Base-by-base conservation (phyloP, 2,329 filamentous ascomycete species). In the Lojkania enalia region DNA sequence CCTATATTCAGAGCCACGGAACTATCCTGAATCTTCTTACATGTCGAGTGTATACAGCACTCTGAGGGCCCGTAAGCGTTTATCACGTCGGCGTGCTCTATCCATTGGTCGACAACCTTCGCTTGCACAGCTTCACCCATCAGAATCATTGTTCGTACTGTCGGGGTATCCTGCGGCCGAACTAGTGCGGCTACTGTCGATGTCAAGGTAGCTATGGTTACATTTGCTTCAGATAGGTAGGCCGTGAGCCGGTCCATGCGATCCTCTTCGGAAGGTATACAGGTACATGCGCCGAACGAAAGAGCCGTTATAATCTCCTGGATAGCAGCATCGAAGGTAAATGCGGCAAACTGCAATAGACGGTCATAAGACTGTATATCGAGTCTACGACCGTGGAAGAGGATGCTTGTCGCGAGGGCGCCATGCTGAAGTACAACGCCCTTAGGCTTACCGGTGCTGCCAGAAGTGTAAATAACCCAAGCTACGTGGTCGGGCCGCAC, bases 251-350 rank as follows among this genome's bases (percentile, higher is more conserved):
- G 11, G 15, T 33, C 16, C 30, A 33, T 9, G 9, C 30, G 30
- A 15, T 1, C 72, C 61, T 0, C 76, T 69, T 1, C 75, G 76
- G 0, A 20, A 27, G 82, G 81, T 0, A 84, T 71, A 46, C 81
- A 84, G 3, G 85, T 71, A 42, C 79, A 82, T 0, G 77, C 82
- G 15, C 82, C 82, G 14, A 75, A 69, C 6, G 77, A 72, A 5
- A 84, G 66, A 0, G 78, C 76, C 1, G 78, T 77, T 46, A 82
- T 74, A 64, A 78, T 77, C 48, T 75, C 76, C 56, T 75, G 70
- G 32, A 78, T 74, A 47, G 72, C 74, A 20, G 76, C 74, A 44
- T 79, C 77, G 48, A 78, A 79, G n/a, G 74, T 75, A 46, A 78
- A 78, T 1, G 74, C 55, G 1, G 59, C 52, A 37, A 63, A 67